Evolutionary conservation across 2,329 filamentous ascomycete genomes (phyloP).

Genomic region (Trichoderma aggressivum): DNA sequence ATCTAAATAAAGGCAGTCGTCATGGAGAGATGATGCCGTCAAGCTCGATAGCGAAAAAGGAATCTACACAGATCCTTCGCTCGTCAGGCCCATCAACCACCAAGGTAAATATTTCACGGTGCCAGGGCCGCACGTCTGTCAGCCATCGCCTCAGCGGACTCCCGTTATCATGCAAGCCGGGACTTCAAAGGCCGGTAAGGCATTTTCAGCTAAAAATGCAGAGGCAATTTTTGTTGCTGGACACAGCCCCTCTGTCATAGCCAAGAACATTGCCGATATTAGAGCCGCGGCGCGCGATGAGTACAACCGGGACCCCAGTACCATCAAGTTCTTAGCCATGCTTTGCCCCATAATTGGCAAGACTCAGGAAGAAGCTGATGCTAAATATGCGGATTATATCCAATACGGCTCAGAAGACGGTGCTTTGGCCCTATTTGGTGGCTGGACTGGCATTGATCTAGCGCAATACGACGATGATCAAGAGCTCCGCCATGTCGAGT

Average conservation of each 20-base stretch:
- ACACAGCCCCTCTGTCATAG: slow-evolving; percentile 53
- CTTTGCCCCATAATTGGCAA: slow-evolving; percentile 56
- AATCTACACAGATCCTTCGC: slow-evolving; percentile 42
- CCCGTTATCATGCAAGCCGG: slow-evolving; percentile 64
- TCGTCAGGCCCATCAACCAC: slow-evolving; percentile 61
- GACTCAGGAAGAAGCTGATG: slow-evolving; percentile 57
- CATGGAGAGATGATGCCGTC: slow-evolving; percentile 60
- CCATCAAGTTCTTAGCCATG: slow-evolving; percentile 59
- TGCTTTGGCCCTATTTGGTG: slow-evolving; percentile 61
- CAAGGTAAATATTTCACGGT: slow-evolving; percentile 57
- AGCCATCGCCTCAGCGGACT: slow-evolving; percentile 61
- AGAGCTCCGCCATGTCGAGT: slow-evolving; percentile 59
- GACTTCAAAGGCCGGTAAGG: slow-evolving; percentile 56
- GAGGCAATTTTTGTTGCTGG: slow-evolving; percentile 63
- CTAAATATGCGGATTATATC: slow-evolving; percentile 48
- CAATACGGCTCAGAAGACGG: slow-evolving; percentile 59
- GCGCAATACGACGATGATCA: slow-evolving; percentile 59
- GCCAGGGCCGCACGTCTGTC: slow-evolving; percentile 57
- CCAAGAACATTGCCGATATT: slow-evolving; percentile 56
- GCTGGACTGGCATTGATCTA: slow-evolving; percentile 65
- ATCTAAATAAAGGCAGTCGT: slow-evolving; percentile 35
- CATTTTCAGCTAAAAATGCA: slow-evolving; percentile 60
- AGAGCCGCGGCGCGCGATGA: slow-evolving; percentile 46
- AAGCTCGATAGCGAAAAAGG: slow-evolving; percentile 51
- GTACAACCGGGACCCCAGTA: slow-evolving; percentile 49